These are phyloP conservation scores for Colletotrichum sp. DNA, from an alignment of 2,329 filamentous ascomycete genomes.

Conservation along the genomic window DNA sequence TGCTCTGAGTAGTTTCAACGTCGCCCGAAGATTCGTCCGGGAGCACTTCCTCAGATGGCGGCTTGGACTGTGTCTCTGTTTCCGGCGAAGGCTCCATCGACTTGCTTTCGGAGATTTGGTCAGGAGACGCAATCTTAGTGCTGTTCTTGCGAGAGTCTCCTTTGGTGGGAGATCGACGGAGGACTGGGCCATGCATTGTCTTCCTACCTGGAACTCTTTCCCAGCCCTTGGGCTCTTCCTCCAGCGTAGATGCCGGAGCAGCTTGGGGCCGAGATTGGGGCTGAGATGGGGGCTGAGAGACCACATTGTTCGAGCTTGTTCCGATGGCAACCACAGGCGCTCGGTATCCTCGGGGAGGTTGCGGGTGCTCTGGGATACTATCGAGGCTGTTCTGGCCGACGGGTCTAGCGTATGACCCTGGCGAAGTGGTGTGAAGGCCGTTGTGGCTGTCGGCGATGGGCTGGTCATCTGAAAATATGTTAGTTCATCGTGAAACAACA, in stretches of 20 bases:
- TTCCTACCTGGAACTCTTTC: not conserved
- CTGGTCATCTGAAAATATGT: not conserved
- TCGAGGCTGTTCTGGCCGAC: not conserved
- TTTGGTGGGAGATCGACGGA: constrained; percentile 6
- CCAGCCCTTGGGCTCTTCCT: not conserved
- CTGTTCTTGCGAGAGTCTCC: not conserved
- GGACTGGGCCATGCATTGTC: constrained; percentile 7
- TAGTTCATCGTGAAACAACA: not conserved
- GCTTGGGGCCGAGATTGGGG: fast-evolving
- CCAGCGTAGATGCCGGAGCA: not conserved
- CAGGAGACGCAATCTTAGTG: not conserved
- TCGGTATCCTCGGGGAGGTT: not conserved
- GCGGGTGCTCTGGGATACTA: not conserved
- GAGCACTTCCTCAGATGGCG: constrained; percentile 31
- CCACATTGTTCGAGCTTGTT: not conserved
- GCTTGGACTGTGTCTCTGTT: constrained; percentile 30
- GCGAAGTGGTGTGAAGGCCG: not conserved
- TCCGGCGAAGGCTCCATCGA: not conserved
- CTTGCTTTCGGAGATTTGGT: not conserved
- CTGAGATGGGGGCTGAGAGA: not conserved
- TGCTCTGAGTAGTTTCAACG: not conserved
- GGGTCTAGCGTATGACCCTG: not conserved
- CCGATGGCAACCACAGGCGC: not conserved
- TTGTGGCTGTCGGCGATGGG: not conserved
- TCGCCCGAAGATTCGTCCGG: constrained; percentile 3